Conservation (phyloP, 78 protist genomes). For the Thecamonas trahens region DNA sequence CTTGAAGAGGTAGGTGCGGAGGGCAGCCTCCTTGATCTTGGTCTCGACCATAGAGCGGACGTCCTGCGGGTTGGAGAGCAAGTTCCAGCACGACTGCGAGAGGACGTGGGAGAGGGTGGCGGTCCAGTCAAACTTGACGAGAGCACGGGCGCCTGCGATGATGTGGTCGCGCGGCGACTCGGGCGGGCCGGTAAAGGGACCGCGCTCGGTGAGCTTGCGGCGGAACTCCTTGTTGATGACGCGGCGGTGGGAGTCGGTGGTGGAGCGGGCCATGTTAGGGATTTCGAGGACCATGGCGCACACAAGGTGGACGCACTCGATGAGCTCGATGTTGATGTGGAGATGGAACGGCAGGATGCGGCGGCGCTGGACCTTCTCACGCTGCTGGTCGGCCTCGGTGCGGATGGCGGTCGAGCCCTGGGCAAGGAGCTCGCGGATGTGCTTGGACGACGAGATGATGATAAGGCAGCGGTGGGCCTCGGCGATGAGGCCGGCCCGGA, state of each 20-base stretch:
- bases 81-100: slow-evolving; percentile 56
- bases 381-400: slow-evolving; percentile 13
- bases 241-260: not conserved
- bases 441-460: slow-evolving; percentile 28
- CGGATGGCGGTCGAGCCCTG: slow-evolving; percentile 56
- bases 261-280: slow-evolving; percentile 59
- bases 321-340: slow-evolving; percentile 88
- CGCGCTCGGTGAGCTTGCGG: not conserved
- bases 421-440: slow-evolving; percentile 72
- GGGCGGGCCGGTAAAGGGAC: slow-evolving; percentile 64
- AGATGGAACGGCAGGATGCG: slow-evolving; percentile 88
- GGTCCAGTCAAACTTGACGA: slow-evolving; percentile 76
- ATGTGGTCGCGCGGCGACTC: slow-evolving; percentile 79
- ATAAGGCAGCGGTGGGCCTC: slow-evolving; percentile 78
- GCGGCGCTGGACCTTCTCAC: slow-evolving; percentile 59
- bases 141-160: slow-evolving; percentile 57
- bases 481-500: slow-evolving; percentile 71
- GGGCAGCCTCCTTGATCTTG: slow-evolving; percentile 63
- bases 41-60: slow-evolving; percentile 34
- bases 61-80: slow-evolving; percentile 34
- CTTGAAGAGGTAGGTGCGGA: slow-evolving; percentile 69
- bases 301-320: slow-evolving; percentile 81
- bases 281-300: slow-evolving; percentile 85
- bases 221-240: slow-evolving; percentile 22
- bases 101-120: slow-evolving; percentile 28